Evolutionary conservation across 1,284 basidiomycete species (phyloP), one percentile per base, ranked within the genome.

Genomic region (Ustilago tritici): DNA sequence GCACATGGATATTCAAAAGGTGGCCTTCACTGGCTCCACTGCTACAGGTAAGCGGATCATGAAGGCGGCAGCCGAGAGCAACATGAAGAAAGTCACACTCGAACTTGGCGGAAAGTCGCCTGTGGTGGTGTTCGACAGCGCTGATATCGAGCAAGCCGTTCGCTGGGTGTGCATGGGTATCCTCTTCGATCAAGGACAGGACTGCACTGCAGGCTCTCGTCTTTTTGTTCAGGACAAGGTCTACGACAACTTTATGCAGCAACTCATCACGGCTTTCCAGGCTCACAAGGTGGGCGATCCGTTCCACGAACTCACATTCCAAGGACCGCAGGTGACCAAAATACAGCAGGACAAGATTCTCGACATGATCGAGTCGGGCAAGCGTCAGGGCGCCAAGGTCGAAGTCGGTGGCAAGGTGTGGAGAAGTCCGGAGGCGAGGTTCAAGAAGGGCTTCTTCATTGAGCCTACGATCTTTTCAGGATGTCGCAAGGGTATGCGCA

Each of bases 281-380:
- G 57, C 64, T 10, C 61, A 65, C 56, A 67, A 71, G 23, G 70
- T 70, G 6, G 61, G 93, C 49, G 91, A 95, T 87, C 94, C 95
- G 9, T 96, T 97, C 89, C 87, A 87, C n/a, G 81, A 87, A 1
- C 89, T 89, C 34, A 90, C 91, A 1, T 90, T 91, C 87, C 93
- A 95, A 84, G 95, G 95, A 40, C 94, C 95, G n/a, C 93, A 94
- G 87, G 92, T 95, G 65, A 93, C 91, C 32, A 65, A 78, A 41
- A 65, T 69, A 32, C 95, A 98, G 86, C 93, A 92, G 81, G 93
- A 98, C 85, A 92, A 93, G 78, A 92, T 95, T 87, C 92, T 95
- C 92, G 89, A 88, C 54, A 95, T 93, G 89, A 95, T 98, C 87
- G 87, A 94, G 66, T 90, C 91, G n/a, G 95, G 95, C 31, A 93